Percentiles rank a stretch among this genome's conserved stretches.
These are phyloP conservation scores for Hymenoscyphus fraxineus DNA, from an alignment of 2,329 filamentous ascomycete genomes.

Conservation along the genomic window DNA sequence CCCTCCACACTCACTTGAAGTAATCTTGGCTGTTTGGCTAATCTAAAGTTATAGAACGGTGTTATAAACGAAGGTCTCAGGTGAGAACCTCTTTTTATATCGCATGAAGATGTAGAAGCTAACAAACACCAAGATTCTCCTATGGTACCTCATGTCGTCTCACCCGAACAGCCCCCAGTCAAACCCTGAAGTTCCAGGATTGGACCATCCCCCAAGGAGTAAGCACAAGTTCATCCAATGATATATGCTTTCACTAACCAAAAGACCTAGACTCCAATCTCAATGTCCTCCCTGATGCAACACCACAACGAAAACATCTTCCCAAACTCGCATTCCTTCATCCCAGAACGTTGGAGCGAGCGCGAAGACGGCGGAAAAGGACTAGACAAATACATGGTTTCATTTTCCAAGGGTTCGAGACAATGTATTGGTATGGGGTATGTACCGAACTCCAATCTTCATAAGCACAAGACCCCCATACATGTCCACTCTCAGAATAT, in stretches of 20 bases:
- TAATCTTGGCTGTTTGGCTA: neutral
- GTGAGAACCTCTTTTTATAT: neutral
- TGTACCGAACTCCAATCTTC: neutral
- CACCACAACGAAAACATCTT: conserved; percentile 36
- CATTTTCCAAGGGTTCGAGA: conserved; percentile 24
- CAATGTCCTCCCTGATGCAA: conserved; percentile 22
- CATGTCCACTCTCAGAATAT: neutral
- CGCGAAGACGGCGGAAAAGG: conserved; percentile 22
- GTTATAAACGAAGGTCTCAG: conserved; percentile 6
- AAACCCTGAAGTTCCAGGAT: conserved; percentile 20
- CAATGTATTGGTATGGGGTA: conserved; percentile 25
- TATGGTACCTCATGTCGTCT: conserved; percentile 32
- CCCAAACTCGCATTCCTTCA: conserved; percentile 24
- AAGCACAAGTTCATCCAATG: neutral
- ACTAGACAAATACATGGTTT: conserved; percentile 23
- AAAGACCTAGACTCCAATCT: conserved; percentile 20
- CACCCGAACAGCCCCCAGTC: conserved; percentile 28
- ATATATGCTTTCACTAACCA: neutral
- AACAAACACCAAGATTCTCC: conserved; percentile 15
- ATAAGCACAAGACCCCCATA: neutral
- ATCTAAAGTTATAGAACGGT: conserved; percentile 1
- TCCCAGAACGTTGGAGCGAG: conserved; percentile 39
- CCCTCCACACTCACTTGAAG: neutral
- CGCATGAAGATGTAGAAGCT: neutral
- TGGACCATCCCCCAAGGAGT: conserved; percentile 29